These are phyloP conservation scores for Effrenium voratum DNA, from an alignment of 73 alveolate species.

Conservation along the genomic window DNA sequence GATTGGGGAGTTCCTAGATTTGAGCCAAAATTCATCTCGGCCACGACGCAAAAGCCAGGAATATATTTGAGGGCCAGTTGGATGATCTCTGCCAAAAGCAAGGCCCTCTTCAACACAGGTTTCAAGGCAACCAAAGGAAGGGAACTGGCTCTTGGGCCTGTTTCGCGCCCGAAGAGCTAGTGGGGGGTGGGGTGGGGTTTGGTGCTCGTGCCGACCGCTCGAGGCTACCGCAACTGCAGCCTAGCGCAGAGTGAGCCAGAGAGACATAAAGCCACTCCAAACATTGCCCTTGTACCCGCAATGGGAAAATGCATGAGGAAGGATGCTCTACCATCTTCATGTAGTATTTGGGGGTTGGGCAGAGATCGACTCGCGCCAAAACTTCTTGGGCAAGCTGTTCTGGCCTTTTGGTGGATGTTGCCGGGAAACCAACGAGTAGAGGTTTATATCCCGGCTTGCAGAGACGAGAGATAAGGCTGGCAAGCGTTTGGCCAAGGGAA, in stretches of 20 bases:
- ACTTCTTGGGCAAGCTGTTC: not conserved
- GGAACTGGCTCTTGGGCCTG: too few species aligned
- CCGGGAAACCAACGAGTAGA: not conserved
- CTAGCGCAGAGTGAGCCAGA: constrained; percentile 67
- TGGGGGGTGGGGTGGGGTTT: too few species aligned
- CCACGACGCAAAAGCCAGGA: too few species aligned
- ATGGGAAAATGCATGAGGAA: not conserved
- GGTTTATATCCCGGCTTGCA: too few species aligned
- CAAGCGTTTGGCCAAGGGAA: too few species aligned
- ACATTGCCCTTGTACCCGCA: too few species aligned
- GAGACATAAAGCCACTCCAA: not conserved
- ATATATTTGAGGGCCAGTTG: not conserved
- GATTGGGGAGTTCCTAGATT: too few species aligned
- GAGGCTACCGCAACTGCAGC: constrained; percentile 92
- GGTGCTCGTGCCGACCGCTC: too few species aligned
- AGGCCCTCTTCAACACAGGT: not conserved
- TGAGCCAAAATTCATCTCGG: too few species aligned
- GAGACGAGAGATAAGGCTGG: too few species aligned
- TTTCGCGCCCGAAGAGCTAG: not conserved
- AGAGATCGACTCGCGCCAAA: not conserved
- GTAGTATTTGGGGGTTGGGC: not conserved
- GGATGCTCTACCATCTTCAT: not conserved
- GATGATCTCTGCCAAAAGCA: not conserved
- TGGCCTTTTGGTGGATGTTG: not conserved
- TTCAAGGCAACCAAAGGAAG: not conserved